Base-by-base conservation (phyloP, 176 grass and related monocot genomes). In the Luzula sylvatica region DNA sequence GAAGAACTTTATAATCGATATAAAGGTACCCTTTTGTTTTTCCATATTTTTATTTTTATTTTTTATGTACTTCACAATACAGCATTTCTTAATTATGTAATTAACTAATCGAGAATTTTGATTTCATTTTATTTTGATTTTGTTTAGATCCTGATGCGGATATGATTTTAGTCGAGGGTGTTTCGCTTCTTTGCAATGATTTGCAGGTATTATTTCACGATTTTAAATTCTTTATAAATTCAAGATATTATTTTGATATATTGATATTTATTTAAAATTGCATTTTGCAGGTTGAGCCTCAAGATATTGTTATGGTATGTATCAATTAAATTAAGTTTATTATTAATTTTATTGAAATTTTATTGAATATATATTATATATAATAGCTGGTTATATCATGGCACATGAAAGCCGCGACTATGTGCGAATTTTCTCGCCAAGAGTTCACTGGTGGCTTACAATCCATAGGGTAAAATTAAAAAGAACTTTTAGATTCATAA, bases 331-430 rank as follows among this genome's bases (percentile, higher is more conserved):
- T 19, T 76, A 43, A 21, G 17, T 25, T 25, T 13, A 52, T 50
- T 49, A 24, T 27, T 14, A 30, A 46, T 15, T 58, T 11, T 19
- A 58, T n/a, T n/a, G n/a, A n/a, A n/a, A n/a, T n/a, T n/a, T n/a
- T n/a, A n/a, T n/a, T n/a, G n/a, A n/a, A n/a, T n/a, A n/a, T n/a
- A n/a, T n/a, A 35, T 35, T 35, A 35, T 35, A 35, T 35, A 47
- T 47, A 72, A 65, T 79, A 99, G 93, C 83, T 99, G 83, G 93
- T 92, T 65, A 77, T 99, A 75, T 99, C 86, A 53, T 99, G 86
- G 93, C 93, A 99, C 73, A 99, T 99, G 93, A 99, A 92, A 82
- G 93, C 93, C 30, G 86, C 78, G 40, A 99, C 93, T 53, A 99
- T 99, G 93, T 99, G 93, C 80, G 93, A 99, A 75, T 99, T 99